These are phyloP conservation scores for Suillus cothurnatus DNA, from an alignment of 768 basidiomycete species.

Conservation along the genomic window DNA sequence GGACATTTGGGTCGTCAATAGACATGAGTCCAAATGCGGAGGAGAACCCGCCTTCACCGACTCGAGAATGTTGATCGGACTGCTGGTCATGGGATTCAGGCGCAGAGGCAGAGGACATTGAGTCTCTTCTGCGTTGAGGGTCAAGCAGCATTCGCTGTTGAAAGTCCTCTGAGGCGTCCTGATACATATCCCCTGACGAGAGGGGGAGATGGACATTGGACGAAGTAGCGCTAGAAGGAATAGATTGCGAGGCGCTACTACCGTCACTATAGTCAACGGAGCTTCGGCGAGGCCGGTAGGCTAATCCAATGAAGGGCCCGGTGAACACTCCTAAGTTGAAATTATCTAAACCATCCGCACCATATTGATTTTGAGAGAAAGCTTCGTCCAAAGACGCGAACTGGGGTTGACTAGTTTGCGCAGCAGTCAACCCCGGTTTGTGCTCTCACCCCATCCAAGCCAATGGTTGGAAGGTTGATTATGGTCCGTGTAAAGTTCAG, in stretches of 20 bases:
- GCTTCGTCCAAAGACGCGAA: constrained; percentile 33
- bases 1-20: constrained; percentile 70
- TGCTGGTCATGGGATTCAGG: constrained; percentile 17
- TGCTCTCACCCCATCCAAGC: constrained; percentile 33
- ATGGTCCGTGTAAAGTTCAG: constrained; percentile 20
- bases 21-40: constrained; percentile 76
- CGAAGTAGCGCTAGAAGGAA: constrained; percentile 56
- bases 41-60: constrained; percentile 47
- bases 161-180: constrained; percentile 31
- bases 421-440: neutral
- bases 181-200: constrained; percentile 28
- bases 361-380: constrained; percentile 25
- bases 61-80: constrained; percentile 13
- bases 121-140: constrained; percentile 20
- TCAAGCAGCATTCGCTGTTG: constrained; percentile 20
- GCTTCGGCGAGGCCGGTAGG: constrained; percentile 32
- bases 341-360: constrained; percentile 20
- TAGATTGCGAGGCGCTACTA: constrained; percentile 45
- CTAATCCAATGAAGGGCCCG: constrained; percentile 27
- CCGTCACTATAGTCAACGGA: constrained; percentile 47
- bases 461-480: constrained; percentile 19
- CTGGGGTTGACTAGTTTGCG: constrained; percentile 5
- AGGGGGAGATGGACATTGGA: constrained; percentile 55
- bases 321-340: constrained; percentile 14
- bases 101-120: constrained; percentile 14